Percentiles rank a stretch among this genome's conserved stretches.
These are phyloP conservation scores for Phaffia tasmanica DNA, from an alignment of 768 basidiomycete genomes.

Conservation along the genomic window DNA sequence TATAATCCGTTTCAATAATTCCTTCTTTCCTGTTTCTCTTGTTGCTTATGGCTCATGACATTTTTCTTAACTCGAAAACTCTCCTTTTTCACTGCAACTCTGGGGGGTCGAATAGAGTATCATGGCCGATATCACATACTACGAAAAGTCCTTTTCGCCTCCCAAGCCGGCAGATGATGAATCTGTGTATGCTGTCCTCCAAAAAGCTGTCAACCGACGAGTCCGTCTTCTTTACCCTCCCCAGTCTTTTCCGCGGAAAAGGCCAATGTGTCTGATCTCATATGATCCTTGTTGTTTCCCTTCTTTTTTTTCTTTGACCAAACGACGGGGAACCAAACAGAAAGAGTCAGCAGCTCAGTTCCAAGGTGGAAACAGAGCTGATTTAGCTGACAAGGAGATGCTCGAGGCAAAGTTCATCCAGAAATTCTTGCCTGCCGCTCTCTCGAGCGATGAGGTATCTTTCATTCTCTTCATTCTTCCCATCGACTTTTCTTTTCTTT, in stretches of 20 bases:
- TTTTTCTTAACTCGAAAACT: neutral
- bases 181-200: conserved; percentile 17
- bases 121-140: conserved; percentile 21
- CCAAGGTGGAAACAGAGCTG: conserved; percentile 10
- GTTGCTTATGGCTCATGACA: neutral
- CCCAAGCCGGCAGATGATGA: conserved; percentile 15
- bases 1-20: neutral
- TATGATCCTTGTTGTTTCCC: neutral
- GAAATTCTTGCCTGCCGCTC: conserved; percentile 14
- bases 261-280: neutral
- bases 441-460: conserved; percentile 16
- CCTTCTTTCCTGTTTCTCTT: neutral
- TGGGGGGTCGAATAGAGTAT: conserved; percentile 2
- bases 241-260: neutral
- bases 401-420: conserved; percentile 19
- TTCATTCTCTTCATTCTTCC: neutral
- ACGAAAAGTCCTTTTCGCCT: conserved; percentile 18
- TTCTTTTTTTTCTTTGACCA: neutral
- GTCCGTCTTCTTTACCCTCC: conserved; percentile 9
- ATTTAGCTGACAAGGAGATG: conserved; percentile 24
- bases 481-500: neutral
- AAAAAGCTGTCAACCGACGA: conserved; percentile 17
- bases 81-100: neutral
- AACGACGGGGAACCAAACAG: neutral
- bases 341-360: conserved; percentile 17